These are phyloP conservation scores for Aurifilum marmelostoma DNA, from an alignment of 2,329 filamentous ascomycete genomes.

Conservation along the genomic window DNA sequence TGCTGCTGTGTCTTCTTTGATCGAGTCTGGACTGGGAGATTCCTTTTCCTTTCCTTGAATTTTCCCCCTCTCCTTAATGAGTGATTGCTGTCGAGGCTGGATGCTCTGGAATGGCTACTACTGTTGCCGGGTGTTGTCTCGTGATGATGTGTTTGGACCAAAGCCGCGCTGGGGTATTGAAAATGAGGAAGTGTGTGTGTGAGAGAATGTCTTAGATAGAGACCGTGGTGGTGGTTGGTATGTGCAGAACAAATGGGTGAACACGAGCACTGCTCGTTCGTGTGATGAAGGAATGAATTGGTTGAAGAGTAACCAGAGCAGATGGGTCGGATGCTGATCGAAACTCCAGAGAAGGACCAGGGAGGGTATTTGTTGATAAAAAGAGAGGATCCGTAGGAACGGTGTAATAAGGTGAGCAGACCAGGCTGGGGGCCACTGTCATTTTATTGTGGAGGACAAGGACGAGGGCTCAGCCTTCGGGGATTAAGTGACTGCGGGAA, in stretches of 20 bases:
- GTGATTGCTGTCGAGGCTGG: constrained; percentile 19
- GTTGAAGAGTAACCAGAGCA: constrained; percentile 16
- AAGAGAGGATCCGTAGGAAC: neutral
- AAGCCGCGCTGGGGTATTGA: neutral
- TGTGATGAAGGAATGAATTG: constrained; percentile 27
- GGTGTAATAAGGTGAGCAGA: constrained; percentile 1
- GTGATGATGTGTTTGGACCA: constrained; percentile 13
- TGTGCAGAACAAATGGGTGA: constrained; percentile 19
- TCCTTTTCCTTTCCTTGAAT: neutral
- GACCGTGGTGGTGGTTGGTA: constrained; percentile 4
- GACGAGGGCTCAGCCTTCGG: constrained; percentile 13
- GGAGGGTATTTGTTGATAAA: constrained; percentile 15
- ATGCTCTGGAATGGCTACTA: constrained; percentile 18
- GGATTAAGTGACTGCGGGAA: constrained; percentile 4
- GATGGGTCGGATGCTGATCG: neutral
- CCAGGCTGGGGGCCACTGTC: constrained; percentile 15
- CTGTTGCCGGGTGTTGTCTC: constrained; percentile 10
- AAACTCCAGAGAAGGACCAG: constrained; percentile 18
- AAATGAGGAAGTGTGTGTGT: neutral
- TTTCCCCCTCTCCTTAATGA: neutral
- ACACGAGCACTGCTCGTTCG: constrained; percentile 28
- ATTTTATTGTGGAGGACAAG: constrained; percentile 21
- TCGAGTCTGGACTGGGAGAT: constrained; percentile 11
- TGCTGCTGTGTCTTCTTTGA: constrained; percentile 6
- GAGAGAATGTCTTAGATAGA: constrained; percentile 6